Evolutionary conservation across 768 basidiomycete genomes (phyloP).

Genomic region (Dioszegia crocea): DNA sequence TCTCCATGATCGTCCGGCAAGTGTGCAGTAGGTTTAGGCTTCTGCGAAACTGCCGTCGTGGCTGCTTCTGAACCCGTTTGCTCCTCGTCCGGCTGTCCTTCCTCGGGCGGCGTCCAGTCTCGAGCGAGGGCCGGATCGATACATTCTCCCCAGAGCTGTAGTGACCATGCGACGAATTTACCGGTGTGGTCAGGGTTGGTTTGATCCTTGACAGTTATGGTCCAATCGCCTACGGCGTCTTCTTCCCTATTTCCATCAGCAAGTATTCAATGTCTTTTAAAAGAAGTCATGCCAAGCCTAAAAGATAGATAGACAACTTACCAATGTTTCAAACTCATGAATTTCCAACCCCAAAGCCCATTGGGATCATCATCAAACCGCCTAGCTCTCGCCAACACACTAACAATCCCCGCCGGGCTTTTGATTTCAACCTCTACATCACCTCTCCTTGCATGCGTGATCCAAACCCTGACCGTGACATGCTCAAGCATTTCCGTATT

Average conservation of each 20-base stretch:
- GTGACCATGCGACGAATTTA: slow-evolving; percentile 80
- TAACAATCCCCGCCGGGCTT: slow-evolving; percentile 80
- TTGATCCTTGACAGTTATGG: slow-evolving; percentile 76
- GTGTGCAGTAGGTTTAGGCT: slow-evolving; percentile 78
- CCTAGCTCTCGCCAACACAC: slow-evolving; percentile 73
- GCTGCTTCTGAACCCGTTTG: slow-evolving; percentile 46
- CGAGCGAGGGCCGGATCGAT: slow-evolving; percentile 66
- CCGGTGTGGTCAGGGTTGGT: slow-evolving; percentile 59
- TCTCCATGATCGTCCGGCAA: slow-evolving; percentile 81
- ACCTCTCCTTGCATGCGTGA: slow-evolving; percentile 76
- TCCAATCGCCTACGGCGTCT: slow-evolving; percentile 85
- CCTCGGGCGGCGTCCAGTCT: slow-evolving; percentile 53
- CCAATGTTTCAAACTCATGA: slow-evolving; percentile 99
- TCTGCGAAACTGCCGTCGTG: slow-evolving; percentile 56
- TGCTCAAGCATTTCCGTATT: slow-evolving; percentile 91
- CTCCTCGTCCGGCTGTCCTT: slow-evolving; percentile 50
- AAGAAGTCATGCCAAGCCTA: too few relatives aligned
- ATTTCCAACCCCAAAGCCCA: slow-evolving; percentile 93
- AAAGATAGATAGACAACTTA: too few relatives aligned
- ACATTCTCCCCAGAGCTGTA: slow-evolving; percentile 85
- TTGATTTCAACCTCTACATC: slow-evolving; percentile 86
- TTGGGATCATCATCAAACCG: slow-evolving; percentile 60
- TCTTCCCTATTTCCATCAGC: slow-evolving; percentile 67
- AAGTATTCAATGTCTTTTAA: neutral
- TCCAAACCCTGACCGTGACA: slow-evolving; percentile 87